Evolutionary conservation across 371 early-diverging fungal genomes (phyloP).

Genomic region (Rhizopus delemar): DNA sequence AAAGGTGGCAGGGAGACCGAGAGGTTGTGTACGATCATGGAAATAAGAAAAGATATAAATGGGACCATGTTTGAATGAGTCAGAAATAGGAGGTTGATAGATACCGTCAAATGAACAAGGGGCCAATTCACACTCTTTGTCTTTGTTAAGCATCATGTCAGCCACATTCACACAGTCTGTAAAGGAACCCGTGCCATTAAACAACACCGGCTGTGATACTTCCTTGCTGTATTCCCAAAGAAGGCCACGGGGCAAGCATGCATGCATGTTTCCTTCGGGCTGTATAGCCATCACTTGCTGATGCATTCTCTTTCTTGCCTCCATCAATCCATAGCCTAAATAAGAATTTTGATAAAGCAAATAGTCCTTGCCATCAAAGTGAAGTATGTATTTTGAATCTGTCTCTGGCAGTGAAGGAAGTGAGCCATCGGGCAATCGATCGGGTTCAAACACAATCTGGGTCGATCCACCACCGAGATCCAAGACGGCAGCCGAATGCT

Average conservation of each 20-base stretch:
- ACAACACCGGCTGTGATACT: conserved; percentile 20
- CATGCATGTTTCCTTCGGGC: conserved; percentile 33
- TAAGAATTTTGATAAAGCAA: conserved; percentile 93
- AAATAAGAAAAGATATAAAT: conserved; percentile 96
- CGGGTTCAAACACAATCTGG: conserved; percentile 96
- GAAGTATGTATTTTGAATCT: conserved; percentile 68
- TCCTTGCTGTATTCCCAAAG: conserved; percentile 32
- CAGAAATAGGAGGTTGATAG: conserved; percentile 78
- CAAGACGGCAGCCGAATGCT: conserved; percentile 86
- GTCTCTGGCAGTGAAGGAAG: conserved; percentile 54
- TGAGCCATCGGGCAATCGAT: conserved; percentile 43
- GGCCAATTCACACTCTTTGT: conserved; percentile 51
- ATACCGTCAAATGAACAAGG: conserved; percentile 93
- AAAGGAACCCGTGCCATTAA: conserved; percentile 50
- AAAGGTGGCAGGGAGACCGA: conserved; percentile 65
- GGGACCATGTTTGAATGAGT: conserved; percentile 72
- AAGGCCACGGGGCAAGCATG: conserved; percentile 59
- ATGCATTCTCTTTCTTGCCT: conserved; percentile 79
- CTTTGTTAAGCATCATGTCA: conserved; percentile 62
- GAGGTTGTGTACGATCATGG: conserved; percentile 82
- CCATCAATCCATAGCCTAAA: conserved; percentile 90
- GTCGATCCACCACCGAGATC: conserved; percentile 97
- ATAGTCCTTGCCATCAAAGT: conserved; percentile 72
- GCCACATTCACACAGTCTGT: conserved; percentile 54
- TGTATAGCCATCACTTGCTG: conserved; percentile 19